These are phyloP conservation scores for Scolecobasidium constrictum DNA, from an alignment of 2,329 filamentous ascomycete genomes.

Conservation along the genomic window DNA sequence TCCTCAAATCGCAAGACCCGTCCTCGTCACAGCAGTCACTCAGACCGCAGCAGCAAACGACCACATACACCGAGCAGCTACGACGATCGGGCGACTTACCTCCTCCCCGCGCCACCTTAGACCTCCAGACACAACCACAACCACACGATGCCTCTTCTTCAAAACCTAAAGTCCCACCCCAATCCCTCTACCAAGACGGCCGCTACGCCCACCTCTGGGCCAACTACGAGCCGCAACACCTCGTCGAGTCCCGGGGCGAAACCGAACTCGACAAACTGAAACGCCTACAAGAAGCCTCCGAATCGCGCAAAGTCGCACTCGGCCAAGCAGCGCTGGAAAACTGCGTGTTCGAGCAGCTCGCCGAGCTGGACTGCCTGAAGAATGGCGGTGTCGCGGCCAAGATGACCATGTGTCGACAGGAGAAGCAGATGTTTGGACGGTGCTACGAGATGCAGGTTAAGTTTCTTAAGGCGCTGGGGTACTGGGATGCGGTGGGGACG, in stretches of 20 bases:
- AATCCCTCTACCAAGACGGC: constrained; percentile 57
- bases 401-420: constrained; percentile 68
- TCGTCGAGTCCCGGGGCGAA: constrained; percentile 58
- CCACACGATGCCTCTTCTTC: constrained; percentile 14
- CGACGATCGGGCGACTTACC: constrained; percentile 13
- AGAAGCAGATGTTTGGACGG: constrained; percentile 68
- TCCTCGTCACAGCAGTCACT: constrained; percentile 17
- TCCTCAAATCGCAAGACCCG: constrained; percentile 62
- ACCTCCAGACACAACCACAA: constrained; percentile 10
- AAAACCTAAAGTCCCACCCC: constrained; percentile 30
- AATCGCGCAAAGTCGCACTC: constrained; percentile 68
- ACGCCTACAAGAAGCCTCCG: constrained; percentile 73
- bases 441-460: constrained; percentile 88
- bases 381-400: constrained; percentile 48
- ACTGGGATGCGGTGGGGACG: constrained; percentile 57
- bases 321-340: constrained; percentile 82
- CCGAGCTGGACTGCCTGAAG: constrained; percentile 73
- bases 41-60: constrained; percentile 46
- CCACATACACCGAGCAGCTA: constrained; percentile 15
- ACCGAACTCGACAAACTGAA: constrained; percentile 70
- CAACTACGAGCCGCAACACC: constrained; percentile 64
- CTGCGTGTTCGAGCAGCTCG: constrained; percentile 77
- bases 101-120: background rate
- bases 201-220: constrained; percentile 87
- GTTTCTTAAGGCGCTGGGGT: constrained; percentile 83